Evolutionary conservation across 768 basidiomycete species (phyloP).

Genomic region (Antrodiella citrinella): DNA sequence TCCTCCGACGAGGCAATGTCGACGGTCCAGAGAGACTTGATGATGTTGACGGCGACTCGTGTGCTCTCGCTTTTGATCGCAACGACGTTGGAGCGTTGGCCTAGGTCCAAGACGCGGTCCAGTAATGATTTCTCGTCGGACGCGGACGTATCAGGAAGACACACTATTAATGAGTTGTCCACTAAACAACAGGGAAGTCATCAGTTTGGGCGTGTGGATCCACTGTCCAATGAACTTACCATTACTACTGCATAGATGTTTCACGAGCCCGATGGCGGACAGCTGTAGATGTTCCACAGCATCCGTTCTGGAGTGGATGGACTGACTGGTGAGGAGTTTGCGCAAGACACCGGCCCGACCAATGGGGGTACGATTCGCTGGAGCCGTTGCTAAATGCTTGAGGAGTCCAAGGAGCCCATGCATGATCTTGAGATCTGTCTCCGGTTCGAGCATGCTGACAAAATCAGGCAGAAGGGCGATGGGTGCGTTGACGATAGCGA

Average conservation of each 20-base stretch:
- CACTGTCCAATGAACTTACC: slow-evolving; percentile 35
- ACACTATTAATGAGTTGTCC: slow-evolving; percentile 32
- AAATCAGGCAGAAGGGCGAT: slow-evolving; percentile 60
- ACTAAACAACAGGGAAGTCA: slow-evolving; percentile 3
- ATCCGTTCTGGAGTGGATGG: slow-evolving; percentile 69
- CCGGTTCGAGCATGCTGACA: slow-evolving; percentile 50
- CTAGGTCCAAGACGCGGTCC: slow-evolving; percentile 63
- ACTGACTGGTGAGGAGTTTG: slow-evolving; percentile 48
- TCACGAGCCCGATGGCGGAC: slow-evolving; percentile 79
- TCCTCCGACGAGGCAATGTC: slow-evolving; percentile 33
- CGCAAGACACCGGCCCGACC: slow-evolving; percentile 57
- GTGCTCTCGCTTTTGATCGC: slow-evolving; percentile 87
- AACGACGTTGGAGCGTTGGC: slow-evolving; percentile 71
- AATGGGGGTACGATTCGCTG: slow-evolving; percentile 50
- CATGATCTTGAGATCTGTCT: slow-evolving; percentile 72
- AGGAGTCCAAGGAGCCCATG: slow-evolving; percentile 84
- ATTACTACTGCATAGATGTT: slow-evolving; percentile 76
- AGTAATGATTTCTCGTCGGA: slow-evolving; percentile 40
- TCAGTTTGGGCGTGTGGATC: neutral
- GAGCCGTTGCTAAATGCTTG: slow-evolving; percentile 71
- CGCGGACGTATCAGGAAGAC: slow-evolving; percentile 29
- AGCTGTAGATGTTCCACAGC: slow-evolving; percentile 85
- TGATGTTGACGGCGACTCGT: slow-evolving; percentile 78
- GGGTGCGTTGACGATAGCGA: slow-evolving; percentile 39
- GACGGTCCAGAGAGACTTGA: slow-evolving; percentile 68